Conservation (phyloP, 331 rosid species). For the Telfairia occidentalis region DNA sequence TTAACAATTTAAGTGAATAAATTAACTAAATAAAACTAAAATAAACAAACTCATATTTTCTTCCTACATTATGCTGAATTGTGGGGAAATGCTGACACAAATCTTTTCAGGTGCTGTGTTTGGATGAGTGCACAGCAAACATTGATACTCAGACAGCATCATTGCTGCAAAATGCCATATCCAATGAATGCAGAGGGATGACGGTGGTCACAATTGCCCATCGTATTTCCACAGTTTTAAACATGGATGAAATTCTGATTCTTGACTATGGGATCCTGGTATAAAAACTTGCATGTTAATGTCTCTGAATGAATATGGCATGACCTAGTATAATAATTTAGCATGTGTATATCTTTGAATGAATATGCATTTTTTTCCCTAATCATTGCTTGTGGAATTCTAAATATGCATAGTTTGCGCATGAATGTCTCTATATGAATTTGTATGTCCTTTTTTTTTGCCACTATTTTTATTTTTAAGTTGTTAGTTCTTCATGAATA, state of each 20-base stretch:
- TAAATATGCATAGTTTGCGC: neutral
- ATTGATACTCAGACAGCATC: slow-evolving; percentile 83
- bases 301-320: slow-evolving; percentile 4
- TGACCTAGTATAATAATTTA: neutral
- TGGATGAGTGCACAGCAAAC: slow-evolving; percentile 95
- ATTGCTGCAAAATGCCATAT: slow-evolving; percentile 57
- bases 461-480: neutral
- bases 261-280: slow-evolving; percentile 89
- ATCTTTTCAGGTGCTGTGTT: slow-evolving; percentile 65
- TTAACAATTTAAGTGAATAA: too few relatives aligned
- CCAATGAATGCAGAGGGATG: slow-evolving; percentile 66
- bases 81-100: neutral
- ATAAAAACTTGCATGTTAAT: slow-evolving; percentile 18
- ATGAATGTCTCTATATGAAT: neutral
- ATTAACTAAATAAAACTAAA: too few relatives aligned
- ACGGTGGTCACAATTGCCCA: slow-evolving; percentile 92
- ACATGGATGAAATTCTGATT: slow-evolving; percentile 66
- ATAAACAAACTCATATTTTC: too few relatives aligned
- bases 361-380: neutral
- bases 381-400: neutral
- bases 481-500: neutral
- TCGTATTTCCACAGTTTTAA: slow-evolving; percentile 74
- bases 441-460: neutral
- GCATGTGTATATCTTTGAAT: neutral
- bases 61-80: too few relatives aligned